Conservation (phyloP, 441 rosid genomes). For the Pelargonium cotyledonis region DNA sequence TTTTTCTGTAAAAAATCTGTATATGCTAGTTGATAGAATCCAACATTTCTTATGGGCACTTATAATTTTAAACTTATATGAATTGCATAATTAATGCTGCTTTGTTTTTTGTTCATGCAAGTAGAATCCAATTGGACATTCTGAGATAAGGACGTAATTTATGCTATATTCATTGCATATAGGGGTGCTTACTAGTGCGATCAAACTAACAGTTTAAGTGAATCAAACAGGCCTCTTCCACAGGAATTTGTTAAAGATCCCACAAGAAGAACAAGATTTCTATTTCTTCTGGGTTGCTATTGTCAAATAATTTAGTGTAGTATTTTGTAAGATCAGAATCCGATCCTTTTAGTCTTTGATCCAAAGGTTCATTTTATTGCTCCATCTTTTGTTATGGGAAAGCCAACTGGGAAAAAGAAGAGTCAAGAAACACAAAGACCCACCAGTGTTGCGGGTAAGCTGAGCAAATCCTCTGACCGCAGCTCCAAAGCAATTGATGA, state of each 20-base stretch:
- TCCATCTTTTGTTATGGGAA: background rate
- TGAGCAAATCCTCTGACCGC: background rate
- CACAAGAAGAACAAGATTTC: background rate
- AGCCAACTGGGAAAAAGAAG: conserved; percentile 7
- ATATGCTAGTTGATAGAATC: too few species aligned
- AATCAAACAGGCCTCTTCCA: background rate
- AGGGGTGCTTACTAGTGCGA: too few species aligned
- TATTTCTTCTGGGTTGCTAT: background rate
- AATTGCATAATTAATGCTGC: background rate
- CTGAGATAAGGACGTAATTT: too few species aligned
- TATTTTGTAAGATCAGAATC: background rate
- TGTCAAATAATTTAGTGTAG: background rate
- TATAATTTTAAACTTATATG: background rate
- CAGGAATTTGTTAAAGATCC: background rate
- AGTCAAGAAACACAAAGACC: background rate
- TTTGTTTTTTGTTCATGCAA: background rate
- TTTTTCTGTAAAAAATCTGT: too few species aligned
- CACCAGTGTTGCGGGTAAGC: background rate
- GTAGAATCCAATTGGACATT: too few species aligned
- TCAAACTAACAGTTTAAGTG: background rate
- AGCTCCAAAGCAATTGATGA: conserved; percentile 30
- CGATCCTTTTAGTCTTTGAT: background rate
- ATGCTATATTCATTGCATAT: background rate
- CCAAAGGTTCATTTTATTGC: background rate
- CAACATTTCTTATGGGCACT: too few species aligned